These are phyloP conservation scores for Heimioporus sp. DNA, from an alignment of 768 basidiomycete species.

Conservation along the genomic window DNA sequence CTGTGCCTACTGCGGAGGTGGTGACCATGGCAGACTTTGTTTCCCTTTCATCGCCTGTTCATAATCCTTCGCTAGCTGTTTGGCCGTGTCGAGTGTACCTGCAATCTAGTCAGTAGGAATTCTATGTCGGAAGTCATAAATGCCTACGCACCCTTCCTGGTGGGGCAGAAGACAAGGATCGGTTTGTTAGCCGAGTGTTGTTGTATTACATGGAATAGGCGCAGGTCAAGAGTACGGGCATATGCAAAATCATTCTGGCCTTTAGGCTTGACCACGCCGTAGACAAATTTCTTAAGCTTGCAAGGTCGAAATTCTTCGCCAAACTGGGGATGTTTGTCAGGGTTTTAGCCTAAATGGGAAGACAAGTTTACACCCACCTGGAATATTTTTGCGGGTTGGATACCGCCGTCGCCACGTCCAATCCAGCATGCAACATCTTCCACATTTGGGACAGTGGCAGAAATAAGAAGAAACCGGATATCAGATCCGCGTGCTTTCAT, in stretches of 20 bases:
- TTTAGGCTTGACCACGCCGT: slow-evolving; percentile 61
- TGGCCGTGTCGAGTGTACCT: slow-evolving; percentile 70
- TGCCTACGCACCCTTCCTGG: slow-evolving; percentile 65
- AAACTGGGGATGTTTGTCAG: slow-evolving; percentile 52
- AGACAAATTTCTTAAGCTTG: slow-evolving; percentile 68
- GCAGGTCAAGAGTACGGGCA: slow-evolving; percentile 64
- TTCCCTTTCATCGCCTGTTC: slow-evolving; percentile 49
- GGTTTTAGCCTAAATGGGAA: neutral
- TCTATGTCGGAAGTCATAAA: neutral
- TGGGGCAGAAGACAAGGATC: slow-evolving; percentile 84
- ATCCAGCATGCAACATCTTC: slow-evolving; percentile 90
- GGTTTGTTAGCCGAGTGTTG: slow-evolving; percentile 78
- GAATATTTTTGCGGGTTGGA: slow-evolving; percentile 58
- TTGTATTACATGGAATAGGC: slow-evolving; percentile 70
- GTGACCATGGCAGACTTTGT: slow-evolving; percentile 64
- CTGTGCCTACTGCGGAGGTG: slow-evolving; percentile 46
- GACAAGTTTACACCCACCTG: slow-evolving; percentile 44
- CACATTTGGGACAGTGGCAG: slow-evolving; percentile 93
- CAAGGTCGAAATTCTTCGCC: slow-evolving; percentile 92
- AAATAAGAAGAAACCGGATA: slow-evolving; percentile 85
- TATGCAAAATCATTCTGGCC: slow-evolving; percentile 81
- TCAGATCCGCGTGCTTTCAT: slow-evolving; percentile 76
- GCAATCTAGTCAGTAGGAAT: neutral
- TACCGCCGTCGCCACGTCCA: slow-evolving; percentile 38
- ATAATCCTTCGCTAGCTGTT: slow-evolving; percentile 73